Evolutionary conservation across 805 yeast genomes (phyloP), one percentile per base, ranked within the genome.

Genomic region (Scheffersomyces ergatensis): DNA sequence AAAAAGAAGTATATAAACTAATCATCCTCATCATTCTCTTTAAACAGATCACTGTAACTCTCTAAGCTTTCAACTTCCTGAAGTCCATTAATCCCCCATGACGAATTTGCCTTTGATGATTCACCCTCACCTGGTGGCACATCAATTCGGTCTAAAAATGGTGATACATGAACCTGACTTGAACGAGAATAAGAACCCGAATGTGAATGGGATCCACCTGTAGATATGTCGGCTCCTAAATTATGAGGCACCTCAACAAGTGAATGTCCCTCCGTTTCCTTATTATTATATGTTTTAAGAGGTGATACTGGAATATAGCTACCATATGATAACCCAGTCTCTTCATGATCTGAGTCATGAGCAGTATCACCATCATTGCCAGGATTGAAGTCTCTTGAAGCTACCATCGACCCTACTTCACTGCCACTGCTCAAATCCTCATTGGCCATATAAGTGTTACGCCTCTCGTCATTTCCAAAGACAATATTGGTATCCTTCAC

Each of bases 391-490:
- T 8, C 7, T 12, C 24, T 6, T 6, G 24, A 21, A 21, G 6
- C 24, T 7, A 9, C 7, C 25, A 37, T 32, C 11, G 39, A 17
- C 16, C 34, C 33, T 14, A 5, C 36, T 11, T 11, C 34, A 32
- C n/a, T 32, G 29, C 42, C 31, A n/a, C 29, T 16, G 3, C 40
- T 32, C 19, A 36, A 30, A 11, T 33, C 41, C 13, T 44, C 45
- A 36, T 44, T 45, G 9, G 33, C 44, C 24, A 62, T 48, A 45
- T 61, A 63, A 44, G 67, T 62, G 38, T 57, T 48, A 29, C 66
- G 38, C 26, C 42, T 49, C 18, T 60, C 33, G 15, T 48, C 48
- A 3, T 38, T 36, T 35, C 55, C 66, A 45, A 63, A 57, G 1
- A 48, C 57, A 20, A 63, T 49, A 39, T 60, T 47, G 1, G 54